phyloP scores from a whole-genome alignment of 441 rosid genomes.

The Erodium trifolium region DNA sequence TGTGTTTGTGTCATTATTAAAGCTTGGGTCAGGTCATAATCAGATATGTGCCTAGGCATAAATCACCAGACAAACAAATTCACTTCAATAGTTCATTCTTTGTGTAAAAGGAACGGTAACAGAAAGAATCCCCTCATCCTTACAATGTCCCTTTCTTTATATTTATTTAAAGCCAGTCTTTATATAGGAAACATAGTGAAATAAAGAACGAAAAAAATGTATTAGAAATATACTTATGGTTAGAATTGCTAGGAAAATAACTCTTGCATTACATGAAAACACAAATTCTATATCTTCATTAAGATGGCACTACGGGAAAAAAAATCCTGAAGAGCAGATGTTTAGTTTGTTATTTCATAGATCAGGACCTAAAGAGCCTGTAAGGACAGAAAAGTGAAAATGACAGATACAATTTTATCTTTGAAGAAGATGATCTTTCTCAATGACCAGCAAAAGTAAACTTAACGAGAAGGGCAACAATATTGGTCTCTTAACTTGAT shows the following conservation, averaged over 20 bases:
- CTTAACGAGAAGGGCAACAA: constrained; percentile 7
- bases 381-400: background rate
- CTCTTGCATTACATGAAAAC: constrained; percentile 2
- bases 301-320: background rate
- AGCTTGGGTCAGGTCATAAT: background rate
- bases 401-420: background rate
- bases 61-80: background rate
- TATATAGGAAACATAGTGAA: background rate
- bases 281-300: background rate
- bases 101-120: background rate
- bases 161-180: background rate
- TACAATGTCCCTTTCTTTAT: background rate
- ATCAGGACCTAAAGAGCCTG: background rate
- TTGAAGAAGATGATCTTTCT: background rate
- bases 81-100: background rate
- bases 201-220: background rate
- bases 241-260: background rate
- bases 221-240: background rate
- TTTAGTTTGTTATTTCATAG: background rate
- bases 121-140: background rate
- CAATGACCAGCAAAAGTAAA: constrained; percentile 14
- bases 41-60: background rate
- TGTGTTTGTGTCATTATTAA: background rate
- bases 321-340: background rate
- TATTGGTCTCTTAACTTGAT: background rate